Base-by-base conservation (phyloP, 1,284 basidiomycete species). In the Rhodotorula sp. region DNA sequence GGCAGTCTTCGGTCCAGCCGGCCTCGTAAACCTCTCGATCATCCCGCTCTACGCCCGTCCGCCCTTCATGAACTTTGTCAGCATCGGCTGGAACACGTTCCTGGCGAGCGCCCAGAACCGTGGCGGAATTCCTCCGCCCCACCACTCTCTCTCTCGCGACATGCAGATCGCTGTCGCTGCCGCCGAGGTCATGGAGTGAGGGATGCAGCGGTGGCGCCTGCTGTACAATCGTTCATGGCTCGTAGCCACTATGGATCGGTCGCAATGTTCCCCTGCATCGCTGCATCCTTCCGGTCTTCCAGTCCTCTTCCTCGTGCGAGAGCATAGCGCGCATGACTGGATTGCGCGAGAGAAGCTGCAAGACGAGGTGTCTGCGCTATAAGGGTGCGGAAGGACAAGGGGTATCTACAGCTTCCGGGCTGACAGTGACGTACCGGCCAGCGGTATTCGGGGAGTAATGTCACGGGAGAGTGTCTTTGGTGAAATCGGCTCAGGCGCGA, bases 41-140 rank as follows among this genome's bases (percentile, higher is more conserved):
- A 39, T 77, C 4, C 77, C 77, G 17, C 61, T 78, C 5, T 77
- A 77, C 59, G 76, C 74, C 1, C 63, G 77, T 1, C 77, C 77
- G 19, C 77, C 77, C 0, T 76, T 78, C 63, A 70, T 76, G 59
- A 77, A 77, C 64, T n/a, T 74, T 10, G 62, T 78, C 39, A 71
- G 70, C 27, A 59, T 74, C 46, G 61, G 52, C 15, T 62, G 61
- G 61, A 62, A 62, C 53, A 27, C 30, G 20, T 62, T 55, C 61
- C 46, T 62, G 24, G 61, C 61, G 30, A 46, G 52, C 2, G 61
- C 53, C 2, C 53, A 54, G 7, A 30, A 57, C 29, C 67, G 62
- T 13, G 59, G 67, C 36, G 36, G 57, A 6, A 44, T 54, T 34
- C 46, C 55, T 11, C 39, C 61, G 32, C 30, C 22, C 44, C 27